These are phyloP conservation scores for Penicillium brasilianum DNA, from an alignment of 2,329 filamentous ascomycete species.

Conservation along the genomic window DNA sequence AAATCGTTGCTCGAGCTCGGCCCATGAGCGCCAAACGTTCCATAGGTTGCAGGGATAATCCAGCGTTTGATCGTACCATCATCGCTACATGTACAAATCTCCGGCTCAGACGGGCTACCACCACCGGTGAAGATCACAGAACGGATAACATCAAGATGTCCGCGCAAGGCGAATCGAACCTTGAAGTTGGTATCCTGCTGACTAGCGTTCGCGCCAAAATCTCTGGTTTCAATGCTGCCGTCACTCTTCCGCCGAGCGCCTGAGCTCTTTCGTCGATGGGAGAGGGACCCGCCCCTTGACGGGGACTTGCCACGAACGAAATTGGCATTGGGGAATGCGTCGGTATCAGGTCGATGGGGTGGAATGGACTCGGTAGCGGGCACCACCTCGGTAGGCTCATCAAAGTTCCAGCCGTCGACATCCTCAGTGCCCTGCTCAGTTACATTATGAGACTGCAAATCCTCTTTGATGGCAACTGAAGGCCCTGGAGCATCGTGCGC, in stretches of 20 bases:
- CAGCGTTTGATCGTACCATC: constrained; percentile 96
- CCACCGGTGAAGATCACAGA: constrained; percentile 97
- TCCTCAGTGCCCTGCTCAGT: constrained; percentile 57
- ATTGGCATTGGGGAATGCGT: constrained; percentile 81
- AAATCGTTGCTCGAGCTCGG: constrained; percentile 72
- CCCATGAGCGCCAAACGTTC: constrained; percentile 60
- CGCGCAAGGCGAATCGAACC: constrained; percentile 86
- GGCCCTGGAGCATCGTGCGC: constrained; percentile 64
- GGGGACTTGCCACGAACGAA: constrained; percentile 79
- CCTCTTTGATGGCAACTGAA: constrained; percentile 51
- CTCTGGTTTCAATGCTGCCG: constrained; percentile 67
- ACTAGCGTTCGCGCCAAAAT: constrained; percentile 41
- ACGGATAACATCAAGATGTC: constrained; percentile 91
- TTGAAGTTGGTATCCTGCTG: constrained; percentile 79
- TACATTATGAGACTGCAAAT: constrained; percentile 51
- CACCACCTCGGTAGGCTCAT: constrained; percentile 68
- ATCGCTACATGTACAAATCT: constrained; percentile 94
- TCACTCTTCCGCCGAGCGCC: constrained; percentile 69
- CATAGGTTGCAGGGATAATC: constrained; percentile 85
- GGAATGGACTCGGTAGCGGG: constrained; percentile 52
- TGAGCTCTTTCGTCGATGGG: constrained; percentile 80
- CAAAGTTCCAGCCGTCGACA: constrained; percentile 89
- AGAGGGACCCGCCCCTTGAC: constrained; percentile 65
- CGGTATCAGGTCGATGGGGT: constrained; percentile 76
- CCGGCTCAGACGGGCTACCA: constrained; percentile 91